Percentiles rank a stretch among this genome's conserved stretches.
Evolutionary conservation across 768 basidiomycete species (phyloP).

Genomic region (Pisolithus microcarpus): DNA sequence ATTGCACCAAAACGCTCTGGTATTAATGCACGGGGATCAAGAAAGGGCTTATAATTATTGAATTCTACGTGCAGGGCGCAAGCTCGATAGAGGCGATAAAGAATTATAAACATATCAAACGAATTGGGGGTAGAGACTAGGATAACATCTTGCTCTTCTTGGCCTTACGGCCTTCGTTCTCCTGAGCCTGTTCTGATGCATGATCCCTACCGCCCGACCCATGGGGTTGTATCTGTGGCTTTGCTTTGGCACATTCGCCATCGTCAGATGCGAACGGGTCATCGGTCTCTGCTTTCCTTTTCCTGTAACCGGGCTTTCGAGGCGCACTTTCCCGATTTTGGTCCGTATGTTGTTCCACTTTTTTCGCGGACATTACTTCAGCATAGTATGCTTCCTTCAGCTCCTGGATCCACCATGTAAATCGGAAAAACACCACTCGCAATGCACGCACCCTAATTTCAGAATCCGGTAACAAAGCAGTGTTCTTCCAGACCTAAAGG

Average conservation of each 20-base stretch:
- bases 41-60: no score
- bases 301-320: slow-evolving; percentile 40
- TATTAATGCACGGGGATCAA: no score
- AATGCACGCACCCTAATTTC: slow-evolving; percentile 50
- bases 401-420: slow-evolving; percentile 31
- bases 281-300: slow-evolving; percentile 35
- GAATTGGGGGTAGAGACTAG: no score
- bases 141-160: no score
- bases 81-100: no score
- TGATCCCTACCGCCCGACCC: background rate
- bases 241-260: slow-evolving; percentile 16
- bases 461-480: slow-evolving; percentile 46
- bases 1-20: no score
- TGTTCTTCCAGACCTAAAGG: slow-evolving; percentile 61
- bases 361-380: slow-evolving; percentile 26
- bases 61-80: no score
- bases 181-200: background rate
- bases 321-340: slow-evolving; percentile 21
- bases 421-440: background rate
- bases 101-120: no score
- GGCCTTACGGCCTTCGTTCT: no score
- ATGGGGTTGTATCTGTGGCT: background rate
- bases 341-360: slow-evolving; percentile 15
- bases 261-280: slow-evolving; percentile 58
- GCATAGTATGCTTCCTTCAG: slow-evolving; percentile 57